Base-by-base conservation (phyloP, 495 filamentous ascomycete species). In the Amniculicola lignicola region DNA sequence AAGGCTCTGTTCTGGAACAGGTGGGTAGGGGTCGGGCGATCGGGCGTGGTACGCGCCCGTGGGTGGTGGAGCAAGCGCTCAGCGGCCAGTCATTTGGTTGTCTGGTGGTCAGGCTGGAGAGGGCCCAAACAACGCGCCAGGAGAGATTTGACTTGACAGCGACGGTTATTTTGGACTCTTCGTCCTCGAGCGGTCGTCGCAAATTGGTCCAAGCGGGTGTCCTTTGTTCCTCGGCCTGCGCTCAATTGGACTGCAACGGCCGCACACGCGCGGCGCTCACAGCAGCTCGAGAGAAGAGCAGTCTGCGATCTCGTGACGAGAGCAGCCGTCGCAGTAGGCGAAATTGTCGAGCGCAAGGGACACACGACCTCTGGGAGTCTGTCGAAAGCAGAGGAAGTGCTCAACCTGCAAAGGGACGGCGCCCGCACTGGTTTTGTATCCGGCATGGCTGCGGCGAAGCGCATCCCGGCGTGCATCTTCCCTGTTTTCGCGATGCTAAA, bases 1-100 rank as follows among this genome's bases (percentile, higher is more conserved):
- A 51, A n/a, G 61, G 42, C 58, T 61, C 58, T 65, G 54, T 61
- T 58, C 40, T 65, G 57, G 57, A 61, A 61, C 62, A 43, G 33
- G 14, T 37, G 42, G 23, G 43, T 35, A 16, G 47, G 44, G 45
- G 24, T 41, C 31, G 52, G 50, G 54, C 21, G 51, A 27, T 52
- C 53, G 53, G 53, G 36, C 62, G 38, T 18, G 35, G 48, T 65
- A 65, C 57, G 51, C 62, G 62, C 62, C 62, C 62, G 15, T 22
- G 40, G 41, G 18, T 19, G 35, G 53, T 37, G 51, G 40, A 37
- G 36, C 44, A 36, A 25, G 56, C 28, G 44, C 35, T 33, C 47
- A 36, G 28, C 45, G 57, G 44, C 62, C 62, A 65, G 57, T 65
- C 62, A 55, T 61, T 61, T 54, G 57, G 45, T 27, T 43, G 33